phyloP scores from a whole-genome alignment of 2,329 filamentous ascomycete species.

The Colletotrichum sp. region DNA sequence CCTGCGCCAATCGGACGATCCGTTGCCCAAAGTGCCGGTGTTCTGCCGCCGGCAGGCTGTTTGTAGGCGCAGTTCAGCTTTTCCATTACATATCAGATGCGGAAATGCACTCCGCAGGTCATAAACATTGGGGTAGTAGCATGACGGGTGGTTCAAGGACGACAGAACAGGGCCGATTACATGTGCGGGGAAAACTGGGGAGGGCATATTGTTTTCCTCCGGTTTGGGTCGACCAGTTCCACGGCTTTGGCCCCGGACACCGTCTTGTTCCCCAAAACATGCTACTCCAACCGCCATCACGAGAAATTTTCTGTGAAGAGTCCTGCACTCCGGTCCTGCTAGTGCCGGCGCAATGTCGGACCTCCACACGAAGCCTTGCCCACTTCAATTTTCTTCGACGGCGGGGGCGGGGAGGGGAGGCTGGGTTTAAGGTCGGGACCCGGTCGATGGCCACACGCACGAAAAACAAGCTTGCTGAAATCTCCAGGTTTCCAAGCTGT shows the following conservation, averaged over 20 bases:
- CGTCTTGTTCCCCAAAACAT: background rate
- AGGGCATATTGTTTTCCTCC: background rate
- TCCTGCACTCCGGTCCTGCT: background rate
- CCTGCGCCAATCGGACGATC: background rate
- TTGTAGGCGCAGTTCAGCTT: background rate
- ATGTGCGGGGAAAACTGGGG: constrained; percentile 12
- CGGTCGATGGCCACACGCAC: background rate
- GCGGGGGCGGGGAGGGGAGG: constrained; percentile 2
- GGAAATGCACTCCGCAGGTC: background rate
- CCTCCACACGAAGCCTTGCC: constrained; percentile 9
- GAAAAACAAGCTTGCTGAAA: constrained; percentile 3
- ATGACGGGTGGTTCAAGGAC: background rate
- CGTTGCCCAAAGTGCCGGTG: background rate
- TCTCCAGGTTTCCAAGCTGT: constrained; percentile 18
- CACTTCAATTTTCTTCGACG: background rate
- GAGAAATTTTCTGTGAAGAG: background rate
- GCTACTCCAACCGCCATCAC: constrained; percentile 6
- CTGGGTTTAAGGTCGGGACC: background rate
- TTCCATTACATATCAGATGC: background rate
- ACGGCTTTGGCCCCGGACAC: background rate
- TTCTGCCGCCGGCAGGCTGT: constrained; percentile 9
- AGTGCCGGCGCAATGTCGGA: constrained; percentile 17
- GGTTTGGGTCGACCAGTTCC: constrained; percentile 5
- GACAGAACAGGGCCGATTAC: constrained; percentile 19
- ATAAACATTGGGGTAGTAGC: background rate